Conservation (phyloP, 169 alveolate genomes). For the Cryptosporidium ubiquitum region DNA sequence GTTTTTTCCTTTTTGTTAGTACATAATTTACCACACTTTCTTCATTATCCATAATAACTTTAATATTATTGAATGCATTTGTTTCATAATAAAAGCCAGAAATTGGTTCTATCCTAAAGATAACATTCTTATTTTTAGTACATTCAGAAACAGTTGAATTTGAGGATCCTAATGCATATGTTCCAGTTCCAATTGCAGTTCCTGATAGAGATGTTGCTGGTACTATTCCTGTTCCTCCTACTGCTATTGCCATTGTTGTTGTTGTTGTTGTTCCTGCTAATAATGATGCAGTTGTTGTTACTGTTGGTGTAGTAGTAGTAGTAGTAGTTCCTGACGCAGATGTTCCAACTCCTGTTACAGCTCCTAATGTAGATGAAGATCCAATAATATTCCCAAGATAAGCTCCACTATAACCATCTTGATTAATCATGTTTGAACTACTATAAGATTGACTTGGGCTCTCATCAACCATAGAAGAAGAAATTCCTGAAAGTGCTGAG, state of each 20-base stretch:
- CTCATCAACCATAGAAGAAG: too few relatives aligned
- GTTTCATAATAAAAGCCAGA: constrained; percentile 1
- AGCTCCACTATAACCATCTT: not conserved
- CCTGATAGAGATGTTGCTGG: too few relatives aligned
- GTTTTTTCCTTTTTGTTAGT: constrained; percentile 7
- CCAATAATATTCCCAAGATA: not conserved
- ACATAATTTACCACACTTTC: constrained; percentile 48
- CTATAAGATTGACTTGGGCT: not conserved
- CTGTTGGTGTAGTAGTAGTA: too few relatives aligned
- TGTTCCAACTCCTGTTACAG: not conserved
- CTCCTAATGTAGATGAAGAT: not conserved
- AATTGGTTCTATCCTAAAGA: constrained; percentile 41
- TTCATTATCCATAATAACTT: constrained; percentile 45
- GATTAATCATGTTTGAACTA: not conserved
- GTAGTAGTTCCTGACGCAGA: not conserved
- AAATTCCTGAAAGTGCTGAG: too few relatives aligned
- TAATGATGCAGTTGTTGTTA: not conserved
- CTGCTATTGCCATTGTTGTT: not conserved
- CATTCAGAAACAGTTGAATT: not conserved
- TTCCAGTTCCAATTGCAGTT: too few relatives aligned
- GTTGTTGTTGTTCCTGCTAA: not conserved
- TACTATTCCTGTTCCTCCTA: not conserved
- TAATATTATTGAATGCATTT: not conserved
- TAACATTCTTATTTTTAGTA: not conserved
- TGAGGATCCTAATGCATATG: not conserved